These are phyloP conservation scores for Rostrohypoxylon terebratum DNA, from an alignment of 495 filamentous ascomycete genomes.

Conservation along the genomic window DNA sequence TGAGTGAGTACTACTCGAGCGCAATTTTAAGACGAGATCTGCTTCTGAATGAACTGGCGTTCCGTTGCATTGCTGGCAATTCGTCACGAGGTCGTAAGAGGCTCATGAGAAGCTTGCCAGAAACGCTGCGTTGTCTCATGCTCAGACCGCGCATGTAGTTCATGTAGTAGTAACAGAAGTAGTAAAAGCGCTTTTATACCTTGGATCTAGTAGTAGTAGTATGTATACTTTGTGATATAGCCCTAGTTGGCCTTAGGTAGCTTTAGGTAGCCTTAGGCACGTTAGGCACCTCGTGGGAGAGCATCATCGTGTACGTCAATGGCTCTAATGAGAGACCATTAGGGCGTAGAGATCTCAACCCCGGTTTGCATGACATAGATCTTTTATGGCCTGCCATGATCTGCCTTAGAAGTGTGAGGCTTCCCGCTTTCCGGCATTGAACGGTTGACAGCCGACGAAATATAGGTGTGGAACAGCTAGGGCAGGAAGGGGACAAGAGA, in stretches of 20 bases:
- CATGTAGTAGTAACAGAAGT: neutral
- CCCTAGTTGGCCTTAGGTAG: too few species aligned
- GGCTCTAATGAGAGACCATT: conserved; percentile 27
- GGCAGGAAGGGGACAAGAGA: conserved; percentile 7
- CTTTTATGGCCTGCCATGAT: conserved; percentile 41
- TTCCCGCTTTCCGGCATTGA: conserved; percentile 43
- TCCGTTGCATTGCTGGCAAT: conserved; percentile 39
- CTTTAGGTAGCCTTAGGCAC: conserved; percentile 1
- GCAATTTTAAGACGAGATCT: conserved; percentile 24
- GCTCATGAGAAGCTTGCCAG: conserved; percentile 16
- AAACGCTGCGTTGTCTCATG: conserved; percentile 43
- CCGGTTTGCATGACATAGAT: conserved; percentile 46
- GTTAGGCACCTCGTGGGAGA: neutral
- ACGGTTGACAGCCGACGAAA: conserved; percentile 40
- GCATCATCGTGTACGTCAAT: conserved; percentile 29
- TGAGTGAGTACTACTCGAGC: conserved; percentile 32
- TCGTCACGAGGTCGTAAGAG: conserved; percentile 32
- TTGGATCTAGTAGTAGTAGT: too few species aligned
- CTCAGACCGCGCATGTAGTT: conserved; percentile 36
- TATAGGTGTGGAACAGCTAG: conserved; percentile 38
- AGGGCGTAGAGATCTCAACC: conserved; percentile 39
- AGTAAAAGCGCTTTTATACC: conserved; percentile 24
- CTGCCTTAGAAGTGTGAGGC: conserved; percentile 26
- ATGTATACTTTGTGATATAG: conserved; percentile 8
- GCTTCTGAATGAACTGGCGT: conserved; percentile 19